A percentile compares a stretch with the other conserved stretches of the same genome.
Evolutionary conservation across 441 rosid genomes (phyloP).

Genomic region (Bocquillonia castaneifolia): DNA sequence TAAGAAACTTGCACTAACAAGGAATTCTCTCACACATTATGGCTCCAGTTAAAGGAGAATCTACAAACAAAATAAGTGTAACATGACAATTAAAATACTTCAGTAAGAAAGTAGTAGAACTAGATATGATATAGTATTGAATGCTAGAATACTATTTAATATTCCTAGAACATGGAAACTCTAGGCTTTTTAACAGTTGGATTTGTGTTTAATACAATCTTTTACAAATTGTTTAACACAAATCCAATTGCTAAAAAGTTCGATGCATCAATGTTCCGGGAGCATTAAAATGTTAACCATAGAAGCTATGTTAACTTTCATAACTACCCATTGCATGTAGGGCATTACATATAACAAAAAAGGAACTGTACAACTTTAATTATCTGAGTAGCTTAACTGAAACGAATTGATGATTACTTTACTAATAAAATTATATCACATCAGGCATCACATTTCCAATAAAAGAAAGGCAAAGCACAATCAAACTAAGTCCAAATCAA

Average conservation of each 20-base stretch:
- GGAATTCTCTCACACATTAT: slow-evolving; percentile 20
- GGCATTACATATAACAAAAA: not conserved
- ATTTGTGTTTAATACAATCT: no score
- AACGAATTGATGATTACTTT: not conserved
- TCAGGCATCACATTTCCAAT: not conserved
- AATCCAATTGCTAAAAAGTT: no score
- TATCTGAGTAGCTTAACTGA: slow-evolving; percentile 2
- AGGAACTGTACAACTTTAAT: no score
- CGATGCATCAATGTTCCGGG: no score
- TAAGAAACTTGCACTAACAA: slow-evolving; percentile 22
- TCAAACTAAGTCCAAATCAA: not conserved
- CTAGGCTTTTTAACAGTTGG: no score
- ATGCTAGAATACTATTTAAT: no score
- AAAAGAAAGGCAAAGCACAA: not conserved
- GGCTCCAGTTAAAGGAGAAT: slow-evolving; percentile 21
- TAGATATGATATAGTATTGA: not conserved
- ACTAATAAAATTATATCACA: not conserved
- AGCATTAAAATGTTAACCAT: no score
- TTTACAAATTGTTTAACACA: no score
- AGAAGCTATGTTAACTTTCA: not conserved
- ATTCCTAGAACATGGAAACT: no score
- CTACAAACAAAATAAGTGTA: slow-evolving; percentile 13
- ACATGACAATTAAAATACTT: not conserved
- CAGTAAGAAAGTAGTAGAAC: not conserved
- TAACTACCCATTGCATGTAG: not conserved